A percentile compares a stretch with the other conserved stretches of the same genome.
Evolutionary conservation across 495 filamentous ascomycete genomes (phyloP).

Genomic region (Articulospora tetracladia): DNA sequence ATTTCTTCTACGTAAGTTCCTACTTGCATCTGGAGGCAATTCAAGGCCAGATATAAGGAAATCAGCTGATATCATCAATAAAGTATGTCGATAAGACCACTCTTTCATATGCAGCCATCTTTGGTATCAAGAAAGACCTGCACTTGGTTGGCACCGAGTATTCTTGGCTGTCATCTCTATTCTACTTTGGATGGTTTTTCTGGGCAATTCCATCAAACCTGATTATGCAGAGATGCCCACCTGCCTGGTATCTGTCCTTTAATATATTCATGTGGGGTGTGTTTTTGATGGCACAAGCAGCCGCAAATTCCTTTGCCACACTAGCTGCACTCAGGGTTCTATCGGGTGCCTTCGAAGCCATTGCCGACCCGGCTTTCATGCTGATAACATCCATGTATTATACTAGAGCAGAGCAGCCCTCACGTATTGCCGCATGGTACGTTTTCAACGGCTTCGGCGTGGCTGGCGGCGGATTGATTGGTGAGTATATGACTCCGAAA

Average conservation of each 20-base stretch:
- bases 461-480: slow-evolving; percentile 13
- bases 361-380: slow-evolving; percentile 58
- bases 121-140: slow-evolving; percentile 49
- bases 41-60: no score
- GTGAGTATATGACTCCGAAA: no score
- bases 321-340: slow-evolving; percentile 57
- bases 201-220: slow-evolving; percentile 28
- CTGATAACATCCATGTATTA: slow-evolving; percentile 54
- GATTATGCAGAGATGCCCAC: slow-evolving; percentile 53
- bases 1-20: slow-evolving; percentile 58
- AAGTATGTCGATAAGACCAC: slow-evolving; percentile 20
- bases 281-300: slow-evolving; percentile 28
- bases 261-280: slow-evolving; percentile 58
- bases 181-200: slow-evolving; percentile 59
- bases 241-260: slow-evolving; percentile 55
- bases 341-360: slow-evolving; percentile 57
- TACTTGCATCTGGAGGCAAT: slow-evolving; percentile 21
- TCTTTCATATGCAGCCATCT: slow-evolving; percentile 32
- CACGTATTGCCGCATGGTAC: slow-evolving; percentile 54
- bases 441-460: slow-evolving; percentile 58
- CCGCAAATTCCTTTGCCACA: slow-evolving; percentile 31
- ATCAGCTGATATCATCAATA: no score
- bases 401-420: slow-evolving; percentile 49
- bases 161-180: slow-evolving; percentile 55
- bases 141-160: slow-evolving; percentile 49